phyloP scores from a whole-genome alignment of 148 eudicot genomes.

The Arctostaphylos glauca region DNA sequence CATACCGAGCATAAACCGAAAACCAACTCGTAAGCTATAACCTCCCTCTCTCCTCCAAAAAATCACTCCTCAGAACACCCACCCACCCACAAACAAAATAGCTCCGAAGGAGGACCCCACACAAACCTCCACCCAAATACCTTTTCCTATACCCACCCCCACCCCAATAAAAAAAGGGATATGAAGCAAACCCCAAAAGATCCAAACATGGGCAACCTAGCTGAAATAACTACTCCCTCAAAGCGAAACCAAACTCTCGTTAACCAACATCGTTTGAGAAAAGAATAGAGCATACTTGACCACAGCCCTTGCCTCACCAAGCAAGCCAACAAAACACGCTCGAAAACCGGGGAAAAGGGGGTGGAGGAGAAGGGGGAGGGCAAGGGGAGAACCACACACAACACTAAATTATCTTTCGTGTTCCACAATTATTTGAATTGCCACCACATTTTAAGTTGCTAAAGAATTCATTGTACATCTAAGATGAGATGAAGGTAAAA shows the following conservation, averaged over 20 bases:
- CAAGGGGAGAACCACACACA: background rate
- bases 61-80: background rate
- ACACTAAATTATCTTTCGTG: background rate
- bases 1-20: background rate
- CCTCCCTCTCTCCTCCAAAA: background rate
- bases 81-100: background rate
- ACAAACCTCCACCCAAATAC: too few species aligned
- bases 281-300: background rate
- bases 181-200: background rate
- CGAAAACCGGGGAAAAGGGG: too few species aligned
- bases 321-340: background rate
- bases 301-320: background rate
- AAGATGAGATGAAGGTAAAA: background rate
- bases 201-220: background rate
- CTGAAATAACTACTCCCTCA: slow-evolving; percentile 6
- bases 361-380: background rate
- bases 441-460: background rate
- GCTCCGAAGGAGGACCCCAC: background rate
- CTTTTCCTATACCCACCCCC: background rate
- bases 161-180: background rate
- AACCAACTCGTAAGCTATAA: background rate
- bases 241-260: background rate
- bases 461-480: background rate
- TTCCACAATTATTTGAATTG: background rate
- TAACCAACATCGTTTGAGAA: background rate